These are phyloP conservation scores for Saccharomycopsis fermentans DNA, from an alignment of 805 yeast genomes.

Conservation along the genomic window DNA sequence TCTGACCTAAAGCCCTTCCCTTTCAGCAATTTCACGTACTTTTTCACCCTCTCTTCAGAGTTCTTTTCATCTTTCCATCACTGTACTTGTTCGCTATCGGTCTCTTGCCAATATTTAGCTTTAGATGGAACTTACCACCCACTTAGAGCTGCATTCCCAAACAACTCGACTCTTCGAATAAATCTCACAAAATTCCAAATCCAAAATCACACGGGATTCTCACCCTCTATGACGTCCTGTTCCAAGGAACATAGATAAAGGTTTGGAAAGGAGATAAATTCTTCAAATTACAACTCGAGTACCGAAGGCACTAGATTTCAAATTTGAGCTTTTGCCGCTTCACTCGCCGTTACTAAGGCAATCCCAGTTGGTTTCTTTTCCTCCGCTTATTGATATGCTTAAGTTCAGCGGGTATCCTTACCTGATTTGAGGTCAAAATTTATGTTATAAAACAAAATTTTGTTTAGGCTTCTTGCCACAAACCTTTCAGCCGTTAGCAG, in stretches of 20 bases:
- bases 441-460: background rate
- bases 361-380: background rate
- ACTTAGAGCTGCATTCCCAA: constrained; percentile 1
- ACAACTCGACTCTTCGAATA: constrained; percentile 10
- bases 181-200: constrained; percentile 25
- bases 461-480: background rate
- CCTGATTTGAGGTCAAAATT: background rate
- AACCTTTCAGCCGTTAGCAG: background rate
- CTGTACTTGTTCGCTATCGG: constrained; percentile 39
- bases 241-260: constrained; percentile 31
- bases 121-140: constrained; percentile 26
- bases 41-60: constrained; percentile 34
- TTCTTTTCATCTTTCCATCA: constrained; percentile 30
- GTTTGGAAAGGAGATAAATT: constrained; percentile 26
- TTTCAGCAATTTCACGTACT: constrained; percentile 37
- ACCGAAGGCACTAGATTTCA: constrained; percentile 32
- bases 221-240: constrained; percentile 35
- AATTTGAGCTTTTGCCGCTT: constrained; percentile 27
- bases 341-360: constrained; percentile 1
- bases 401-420: constrained; percentile 1
- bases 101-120: constrained; percentile 38
- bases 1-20: constrained; percentile 35
- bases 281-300: constrained; percentile 34
- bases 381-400: constrained; percentile 1
- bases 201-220: constrained; percentile 31